Percentiles rank a stretch among this genome's conserved stretches.
These are phyloP conservation scores for Backusella sp. DNA, from an alignment of 192 early-diverging fungal genomes.

Conservation along the genomic window DNA sequence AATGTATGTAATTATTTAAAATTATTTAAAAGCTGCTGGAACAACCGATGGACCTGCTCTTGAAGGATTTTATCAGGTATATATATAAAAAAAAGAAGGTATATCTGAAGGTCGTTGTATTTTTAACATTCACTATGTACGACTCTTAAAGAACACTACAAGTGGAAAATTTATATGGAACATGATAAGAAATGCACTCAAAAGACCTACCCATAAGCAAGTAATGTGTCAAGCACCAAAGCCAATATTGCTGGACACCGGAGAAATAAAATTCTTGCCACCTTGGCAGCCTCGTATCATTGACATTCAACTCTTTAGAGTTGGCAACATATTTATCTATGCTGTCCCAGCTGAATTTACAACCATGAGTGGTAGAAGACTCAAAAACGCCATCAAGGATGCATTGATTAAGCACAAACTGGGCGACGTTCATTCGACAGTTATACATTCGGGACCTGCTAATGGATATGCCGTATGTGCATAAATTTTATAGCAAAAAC, in stretches of 20 bases:
- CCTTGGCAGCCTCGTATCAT: conserved; percentile 51
- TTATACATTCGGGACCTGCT: conserved; percentile 49
- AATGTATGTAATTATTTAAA: not conserved
- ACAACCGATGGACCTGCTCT: conserved; percentile 53
- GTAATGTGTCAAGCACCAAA: conserved; percentile 54
- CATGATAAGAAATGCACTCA: not conserved
- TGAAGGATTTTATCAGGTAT: conserved; percentile 21
- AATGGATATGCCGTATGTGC: conserved; percentile 55
- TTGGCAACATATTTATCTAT: conserved; percentile 44
- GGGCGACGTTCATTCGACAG: conserved; percentile 39
- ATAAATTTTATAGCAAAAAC: not conserved
- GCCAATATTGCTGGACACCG: conserved; percentile 53
- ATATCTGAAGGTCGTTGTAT: not conserved
- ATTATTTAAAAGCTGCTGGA: conserved; percentile 41
- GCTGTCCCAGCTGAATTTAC: conserved; percentile 59
- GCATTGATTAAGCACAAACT: conserved; percentile 35
- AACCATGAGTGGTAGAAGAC: conserved; percentile 58
- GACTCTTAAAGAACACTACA: conserved; percentile 13
- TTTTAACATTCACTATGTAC: not conserved
- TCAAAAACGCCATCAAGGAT: conserved; percentile 18
- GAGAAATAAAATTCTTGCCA: conserved; percentile 50
- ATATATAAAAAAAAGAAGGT: not conserved
- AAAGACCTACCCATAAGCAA: conserved; percentile 32
- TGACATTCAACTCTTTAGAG: conserved; percentile 45
- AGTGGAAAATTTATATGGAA: conserved; percentile 19